Evolutionary conservation across 148 eudicot species (phyloP).

Genomic region (Amaranthus cruentus): DNA sequence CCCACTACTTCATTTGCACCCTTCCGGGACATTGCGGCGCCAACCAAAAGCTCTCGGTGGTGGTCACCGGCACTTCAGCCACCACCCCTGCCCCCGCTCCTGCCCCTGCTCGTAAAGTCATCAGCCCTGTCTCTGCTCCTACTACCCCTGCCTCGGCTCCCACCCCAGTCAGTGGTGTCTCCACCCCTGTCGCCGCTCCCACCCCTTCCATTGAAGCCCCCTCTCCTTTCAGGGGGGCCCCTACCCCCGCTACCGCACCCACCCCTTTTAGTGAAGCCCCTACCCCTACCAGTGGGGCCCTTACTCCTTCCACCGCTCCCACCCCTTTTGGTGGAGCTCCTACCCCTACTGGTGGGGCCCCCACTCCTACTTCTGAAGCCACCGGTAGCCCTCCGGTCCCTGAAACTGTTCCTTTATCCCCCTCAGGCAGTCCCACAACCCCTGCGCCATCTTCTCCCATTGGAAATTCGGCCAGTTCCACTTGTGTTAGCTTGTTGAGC

Average conservation of each 20-base stretch:
- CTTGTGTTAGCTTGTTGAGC: constrained; percentile 17
- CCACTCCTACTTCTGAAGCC: not conserved
- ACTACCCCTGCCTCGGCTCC: constrained; percentile 10
- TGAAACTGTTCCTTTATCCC: constrained; percentile 7
- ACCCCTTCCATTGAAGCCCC: constrained; percentile 34
- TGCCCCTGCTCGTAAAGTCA: not conserved
- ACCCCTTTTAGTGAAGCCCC: not conserved
- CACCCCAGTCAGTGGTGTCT: not conserved
- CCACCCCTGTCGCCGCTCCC: constrained; percentile 36
- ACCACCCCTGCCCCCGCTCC: constrained; percentile 22
- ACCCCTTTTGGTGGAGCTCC: constrained; percentile 13
- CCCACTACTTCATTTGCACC: constrained; percentile 51
- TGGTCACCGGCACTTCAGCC: constrained; percentile 24
- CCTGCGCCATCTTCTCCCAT: not conserved
- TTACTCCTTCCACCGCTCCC: too few species aligned
- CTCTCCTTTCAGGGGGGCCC: constrained; percentile 38
- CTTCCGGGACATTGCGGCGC: constrained; percentile 35
- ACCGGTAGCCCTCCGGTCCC: constrained; percentile 3
- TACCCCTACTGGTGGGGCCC: not conserved
- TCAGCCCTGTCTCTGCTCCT: too few species aligned
- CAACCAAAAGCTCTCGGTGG: constrained; percentile 47
- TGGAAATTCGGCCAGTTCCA: not conserved
- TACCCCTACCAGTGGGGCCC: too few species aligned
- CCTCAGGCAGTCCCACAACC: constrained; percentile 14
- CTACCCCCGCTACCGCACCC: constrained; percentile 29